Evolutionary conservation across 179 eudicot genomes (phyloP).

Genomic region (Amaranthus tricolor): DNA sequence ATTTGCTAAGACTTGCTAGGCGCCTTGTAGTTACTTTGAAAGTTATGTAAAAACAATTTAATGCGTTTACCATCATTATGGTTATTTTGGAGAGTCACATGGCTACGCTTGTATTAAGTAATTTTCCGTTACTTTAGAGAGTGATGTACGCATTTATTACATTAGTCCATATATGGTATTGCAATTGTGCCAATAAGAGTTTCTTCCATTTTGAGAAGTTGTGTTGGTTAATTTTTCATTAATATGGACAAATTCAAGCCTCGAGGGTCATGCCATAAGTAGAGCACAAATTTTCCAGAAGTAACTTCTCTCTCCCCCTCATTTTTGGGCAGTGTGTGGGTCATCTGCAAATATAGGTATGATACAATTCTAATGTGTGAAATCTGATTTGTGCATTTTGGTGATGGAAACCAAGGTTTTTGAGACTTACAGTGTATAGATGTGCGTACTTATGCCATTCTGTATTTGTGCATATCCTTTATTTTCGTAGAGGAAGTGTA

Average conservation of each 20-base stretch:
- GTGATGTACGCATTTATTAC: neutral
- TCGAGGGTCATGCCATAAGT: neutral
- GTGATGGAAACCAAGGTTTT: neutral
- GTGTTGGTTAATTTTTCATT: neutral
- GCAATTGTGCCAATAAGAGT: conserved; percentile 1
- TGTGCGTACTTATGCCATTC: no score
- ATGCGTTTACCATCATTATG: no score
- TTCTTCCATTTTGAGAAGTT: neutral
- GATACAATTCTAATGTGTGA: neutral
- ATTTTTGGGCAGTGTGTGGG: neutral
- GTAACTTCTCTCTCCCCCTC: neutral
- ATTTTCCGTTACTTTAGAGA: neutral
- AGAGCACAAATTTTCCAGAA: neutral
- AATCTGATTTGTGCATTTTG: neutral
- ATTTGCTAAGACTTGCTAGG: no score
- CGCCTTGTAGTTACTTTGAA: no score
- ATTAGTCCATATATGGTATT: neutral
- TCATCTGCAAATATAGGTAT: no score
- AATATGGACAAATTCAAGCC: neutral
- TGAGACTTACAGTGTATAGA: no score
- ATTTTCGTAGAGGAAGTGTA: no score
- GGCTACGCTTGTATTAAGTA: neutral
- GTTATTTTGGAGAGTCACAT: neutral
- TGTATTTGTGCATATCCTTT: no score
- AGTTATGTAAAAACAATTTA: no score